These are phyloP conservation scores for Ogataea thermomethanolica DNA, from an alignment of 805 yeast species.

Conservation along the genomic window DNA sequence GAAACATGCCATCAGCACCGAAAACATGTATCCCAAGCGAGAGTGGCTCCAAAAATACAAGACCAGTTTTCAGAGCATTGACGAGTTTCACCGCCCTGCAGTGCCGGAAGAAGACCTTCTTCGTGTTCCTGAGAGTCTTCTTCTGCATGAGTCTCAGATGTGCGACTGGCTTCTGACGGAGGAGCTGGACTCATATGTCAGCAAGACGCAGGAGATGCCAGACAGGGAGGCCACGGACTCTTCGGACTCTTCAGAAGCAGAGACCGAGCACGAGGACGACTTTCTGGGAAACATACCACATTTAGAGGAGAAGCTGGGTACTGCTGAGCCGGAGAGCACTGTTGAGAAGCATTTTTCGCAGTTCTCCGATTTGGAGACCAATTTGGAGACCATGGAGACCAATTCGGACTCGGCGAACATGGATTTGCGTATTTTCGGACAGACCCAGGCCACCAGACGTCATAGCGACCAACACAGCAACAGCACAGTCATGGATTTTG, in stretches of 20 bases:
- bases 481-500: neutral
- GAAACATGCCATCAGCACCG: conserved; percentile 11
- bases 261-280: conserved; percentile 24
- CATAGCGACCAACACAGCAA: neutral
- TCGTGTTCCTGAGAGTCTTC: conserved; percentile 3
- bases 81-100: conserved; percentile 10
- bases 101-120: conserved; percentile 6
- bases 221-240: conserved; percentile 8
- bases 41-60: conserved; percentile 25
- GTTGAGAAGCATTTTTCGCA: no score
- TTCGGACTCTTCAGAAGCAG: conserved; percentile 6
- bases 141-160: conserved; percentile 6
- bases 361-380: no score
- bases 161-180: conserved; percentile 16
- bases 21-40: conserved; percentile 23
- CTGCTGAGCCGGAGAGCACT: neutral
- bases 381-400: neutral
- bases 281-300: conserved; percentile 27
- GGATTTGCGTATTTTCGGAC: conserved; percentile 9
- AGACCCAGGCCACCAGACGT: conserved; percentile 3
- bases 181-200: neutral
- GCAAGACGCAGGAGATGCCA: conserved; percentile 1
- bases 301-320: conserved; percentile 10
- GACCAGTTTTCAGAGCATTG: conserved; percentile 33
- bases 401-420: conserved; percentile 7